phyloP scores from a whole-genome alignment of 495 filamentous ascomycete genomes.

The Xanthoparmelia taractica region DNA sequence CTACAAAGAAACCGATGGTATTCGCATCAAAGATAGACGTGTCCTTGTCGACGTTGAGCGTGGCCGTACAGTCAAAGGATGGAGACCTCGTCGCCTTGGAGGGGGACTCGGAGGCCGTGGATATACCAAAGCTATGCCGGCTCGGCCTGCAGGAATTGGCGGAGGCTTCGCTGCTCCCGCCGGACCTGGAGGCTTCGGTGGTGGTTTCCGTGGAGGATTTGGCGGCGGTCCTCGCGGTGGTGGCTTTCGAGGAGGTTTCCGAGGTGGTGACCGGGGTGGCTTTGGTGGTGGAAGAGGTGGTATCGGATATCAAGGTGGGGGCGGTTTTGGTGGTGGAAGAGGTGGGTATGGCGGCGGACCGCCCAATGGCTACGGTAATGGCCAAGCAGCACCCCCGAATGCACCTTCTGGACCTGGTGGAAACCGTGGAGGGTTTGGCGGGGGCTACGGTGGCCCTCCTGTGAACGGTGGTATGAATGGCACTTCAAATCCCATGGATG shows the following conservation, averaged over 20 bases:
- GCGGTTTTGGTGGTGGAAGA: constrained; percentile 47
- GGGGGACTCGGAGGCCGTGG: constrained; percentile 88
- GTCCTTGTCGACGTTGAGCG: constrained; percentile 95
- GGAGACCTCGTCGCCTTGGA: constrained; percentile 86
- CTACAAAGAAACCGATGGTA: constrained; percentile 83
- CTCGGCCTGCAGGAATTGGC: constrained; percentile 57
- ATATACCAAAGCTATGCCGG: constrained; percentile 76
- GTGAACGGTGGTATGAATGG: constrained; percentile 29
- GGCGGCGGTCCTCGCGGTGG: constrained; percentile 42
- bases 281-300: constrained; percentile 46
- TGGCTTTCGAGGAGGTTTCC: constrained; percentile 52
- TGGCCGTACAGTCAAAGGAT: constrained; percentile 87
- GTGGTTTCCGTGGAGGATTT: constrained; percentile 58
- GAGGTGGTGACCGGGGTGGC: constrained; percentile 50
- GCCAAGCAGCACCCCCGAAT: constrained; percentile 56
- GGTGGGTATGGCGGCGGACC: constrained; percentile 44
- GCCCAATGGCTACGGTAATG: constrained; percentile 35
- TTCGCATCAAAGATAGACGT: constrained; percentile 83
- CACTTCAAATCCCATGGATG: constrained; percentile 22
- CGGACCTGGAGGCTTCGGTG: constrained; percentile 60
- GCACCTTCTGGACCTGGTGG: constrained; percentile 75
- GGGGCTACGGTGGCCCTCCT: constrained; percentile 35
- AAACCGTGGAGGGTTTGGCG: constrained; percentile 41
- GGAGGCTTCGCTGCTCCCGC: constrained; percentile 48
- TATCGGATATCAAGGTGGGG: constrained; percentile 53